Conservation (phyloP, 2,329 filamentous ascomycete species). For the Fusarium hainanense region DNA sequence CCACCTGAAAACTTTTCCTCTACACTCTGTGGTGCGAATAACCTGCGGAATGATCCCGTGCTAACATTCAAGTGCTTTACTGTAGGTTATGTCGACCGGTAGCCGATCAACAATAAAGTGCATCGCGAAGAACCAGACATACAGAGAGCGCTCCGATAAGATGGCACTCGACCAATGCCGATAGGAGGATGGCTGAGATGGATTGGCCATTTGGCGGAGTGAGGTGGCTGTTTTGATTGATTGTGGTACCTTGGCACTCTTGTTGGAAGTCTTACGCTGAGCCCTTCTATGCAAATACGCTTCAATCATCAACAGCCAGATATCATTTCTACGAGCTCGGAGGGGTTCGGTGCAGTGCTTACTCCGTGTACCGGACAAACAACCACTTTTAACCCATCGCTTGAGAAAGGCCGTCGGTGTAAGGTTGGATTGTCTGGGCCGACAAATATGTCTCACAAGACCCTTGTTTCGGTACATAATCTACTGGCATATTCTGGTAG, state of each 20-base stretch:
- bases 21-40: rapidly evolving
- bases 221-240: too few species aligned
- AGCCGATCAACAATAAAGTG: background rate
- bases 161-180: too few species aligned
- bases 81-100: background rate
- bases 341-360: background rate
- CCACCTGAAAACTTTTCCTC: background rate
- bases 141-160: too few species aligned
- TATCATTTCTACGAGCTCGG: background rate
- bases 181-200: too few species aligned
- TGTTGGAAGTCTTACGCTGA: too few species aligned
- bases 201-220: too few species aligned
- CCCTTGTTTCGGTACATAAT: background rate
- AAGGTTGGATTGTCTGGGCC: too few species aligned
- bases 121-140: too few species aligned
- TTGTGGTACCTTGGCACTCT: too few species aligned
- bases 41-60: background rate
- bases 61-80: background rate
- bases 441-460: background rate
- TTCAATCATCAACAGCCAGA: background rate
- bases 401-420: background rate
- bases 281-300: background rate
- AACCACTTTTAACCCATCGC: background rate
- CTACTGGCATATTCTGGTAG: background rate
- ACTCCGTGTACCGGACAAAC: background rate